Base-by-base conservation (phyloP, 2,329 filamentous ascomycete species). In the Microdochium paspali region DNA sequence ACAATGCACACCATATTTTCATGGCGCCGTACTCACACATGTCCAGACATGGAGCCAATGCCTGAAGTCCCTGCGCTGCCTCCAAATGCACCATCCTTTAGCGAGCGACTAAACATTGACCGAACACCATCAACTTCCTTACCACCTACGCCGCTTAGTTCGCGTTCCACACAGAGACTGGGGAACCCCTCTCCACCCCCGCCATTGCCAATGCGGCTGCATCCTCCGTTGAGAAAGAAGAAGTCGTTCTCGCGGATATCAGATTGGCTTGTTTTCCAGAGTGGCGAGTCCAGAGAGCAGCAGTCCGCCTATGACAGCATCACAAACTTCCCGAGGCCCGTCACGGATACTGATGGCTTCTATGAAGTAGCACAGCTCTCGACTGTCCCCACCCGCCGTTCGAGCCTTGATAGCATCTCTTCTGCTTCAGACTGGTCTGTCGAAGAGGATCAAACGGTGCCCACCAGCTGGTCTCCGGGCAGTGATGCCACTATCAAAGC, bases 211-310 rank as follows among this genome's bases (percentile, higher is more conserved):
- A 68, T 82, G 23, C 72, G 79, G 15, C 68, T 80, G 48, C 73
- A 75, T n/a, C 79, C 78, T 7, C 77, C 77, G 2, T 59, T 83
- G 51, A 69, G 80, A 49, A 83, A 83, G 68, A 84, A 82, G 69
- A 84, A 83, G 57, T 82, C 79, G 0, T 83, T 84, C 57, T 79
- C 78, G 10, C 70, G 73, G 15, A 76, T 83, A 9, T 82, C 79
- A 2, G 72, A 62, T 53, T 83, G 79, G 78, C 66, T 83, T 24
- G 78, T 76, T 53, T 68, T 73, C 42, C 60, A 63, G 18, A 55
- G 58, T 26, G 57, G 47, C 44, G 55, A 65, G 30, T 59, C 67
- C 48, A 61, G 63, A 46, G 61, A 58, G 26, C 62, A 62, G 18
- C 66, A 69, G 45, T 60, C 70, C 45, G 71, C 68, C 48, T 56